Base-by-base conservation (phyloP, 169 alveolate genomes). In the Eimeria maxima region DNA sequence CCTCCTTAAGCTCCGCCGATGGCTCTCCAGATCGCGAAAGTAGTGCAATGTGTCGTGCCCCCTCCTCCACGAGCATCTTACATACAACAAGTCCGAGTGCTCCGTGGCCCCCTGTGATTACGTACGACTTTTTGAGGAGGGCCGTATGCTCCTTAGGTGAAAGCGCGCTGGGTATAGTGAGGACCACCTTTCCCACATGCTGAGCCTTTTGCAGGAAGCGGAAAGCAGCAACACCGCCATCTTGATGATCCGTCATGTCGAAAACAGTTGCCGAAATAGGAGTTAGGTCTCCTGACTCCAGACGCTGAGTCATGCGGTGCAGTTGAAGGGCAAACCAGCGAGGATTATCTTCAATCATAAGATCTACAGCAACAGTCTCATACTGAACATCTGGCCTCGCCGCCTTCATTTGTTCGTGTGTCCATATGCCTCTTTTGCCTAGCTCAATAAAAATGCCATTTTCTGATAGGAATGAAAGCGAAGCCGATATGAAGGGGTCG, bases 401-500 rank as follows among this genome's bases (percentile, higher is more conserved):
- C 5, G 71, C 93, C 27, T 24, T 50, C 94, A 96, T 67, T 53
- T 95, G 91, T 60, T 95, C 97, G 13, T 60, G 90, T 22, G 95
- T 95, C 97, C 97, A 96, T 71, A 94, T 95, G 90, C 96, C 97
- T 10, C 98, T 93, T 89, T 97, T 97, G 96, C 98, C 98, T 50
- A 97, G 88, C 95, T 97, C 98, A 96, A 97, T 96, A 95, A 97
- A 97, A 53, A 97, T 96, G 10, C 98, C 98, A 13, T 95, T 95
- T 24, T 86, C 57, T 65, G 84, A 93, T 65, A 97, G 78, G 71
- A 95, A 83, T 60, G 91, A 96, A 83, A 96, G 92, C 29, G 98
- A 95, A 53, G 83, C 89, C 24, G 97, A 96, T n/a, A 96, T 96
- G 71, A 53, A 92, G 67, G 47, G 94, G 83, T 71, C 97, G 20